Conservation (phyloP, 1,284 basidiomycete genomes). For the Cryptococcus hybrid region DNA sequence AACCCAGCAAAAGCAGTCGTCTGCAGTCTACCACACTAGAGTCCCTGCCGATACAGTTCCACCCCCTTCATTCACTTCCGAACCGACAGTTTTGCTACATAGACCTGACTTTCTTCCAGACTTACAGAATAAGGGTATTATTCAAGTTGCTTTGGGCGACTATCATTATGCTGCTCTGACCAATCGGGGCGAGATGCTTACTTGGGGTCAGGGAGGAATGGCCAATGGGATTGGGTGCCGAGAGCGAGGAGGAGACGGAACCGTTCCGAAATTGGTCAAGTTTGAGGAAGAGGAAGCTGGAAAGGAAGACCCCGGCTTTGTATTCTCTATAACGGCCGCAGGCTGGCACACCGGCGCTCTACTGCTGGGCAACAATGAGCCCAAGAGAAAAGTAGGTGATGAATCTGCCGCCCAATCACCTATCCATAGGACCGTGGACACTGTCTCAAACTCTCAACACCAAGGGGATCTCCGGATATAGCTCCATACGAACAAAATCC, state of each 20-base stretch:
- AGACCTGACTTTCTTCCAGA: conserved; percentile 63
- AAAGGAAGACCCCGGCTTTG: conserved; percentile 55
- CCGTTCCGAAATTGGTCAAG: neutral
- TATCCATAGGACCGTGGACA: too few relatives aligned
- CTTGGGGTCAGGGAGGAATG: conserved; percentile 77
- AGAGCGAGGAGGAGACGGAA: conserved; percentile 38
- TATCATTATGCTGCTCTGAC: conserved; percentile 86
- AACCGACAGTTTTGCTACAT: conserved; percentile 5
- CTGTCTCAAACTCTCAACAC: too few relatives aligned
- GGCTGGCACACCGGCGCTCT: conserved; percentile 88
- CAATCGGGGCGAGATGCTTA: conserved; percentile 67
- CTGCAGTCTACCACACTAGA: conserved; percentile 29
- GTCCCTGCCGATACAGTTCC: conserved; percentile 23
- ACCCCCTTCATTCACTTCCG: neutral
- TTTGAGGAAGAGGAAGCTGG: conserved; percentile 37
- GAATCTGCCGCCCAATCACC: neutral
- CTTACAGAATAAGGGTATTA: conserved; percentile 69
- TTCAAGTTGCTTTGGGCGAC: conserved; percentile 82
- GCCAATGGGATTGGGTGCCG: conserved; percentile 55
- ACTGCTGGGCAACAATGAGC: conserved; percentile 61
- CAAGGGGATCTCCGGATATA: neutral
- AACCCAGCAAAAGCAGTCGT: conserved; percentile 51
- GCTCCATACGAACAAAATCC: neutral
- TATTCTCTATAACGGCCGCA: conserved; percentile 70
- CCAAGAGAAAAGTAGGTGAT: neutral